Conservation (phyloP, 345 rosid genomes). For the Linum trigynum region DNA sequence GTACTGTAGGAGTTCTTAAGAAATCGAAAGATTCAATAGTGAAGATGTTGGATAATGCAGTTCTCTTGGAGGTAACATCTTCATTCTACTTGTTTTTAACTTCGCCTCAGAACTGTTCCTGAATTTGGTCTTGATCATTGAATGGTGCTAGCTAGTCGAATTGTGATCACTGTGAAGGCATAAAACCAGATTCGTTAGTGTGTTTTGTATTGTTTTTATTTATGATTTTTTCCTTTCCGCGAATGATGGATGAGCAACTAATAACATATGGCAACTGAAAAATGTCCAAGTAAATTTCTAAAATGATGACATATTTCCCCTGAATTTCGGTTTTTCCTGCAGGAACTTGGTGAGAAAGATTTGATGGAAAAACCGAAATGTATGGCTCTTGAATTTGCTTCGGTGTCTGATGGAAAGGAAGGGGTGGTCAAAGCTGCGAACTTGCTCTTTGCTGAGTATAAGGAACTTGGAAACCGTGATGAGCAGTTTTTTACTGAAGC, state of each 20-base stretch:
- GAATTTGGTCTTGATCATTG: no score
- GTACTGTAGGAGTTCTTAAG: constrained; percentile 59
- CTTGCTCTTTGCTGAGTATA: constrained; percentile 42
- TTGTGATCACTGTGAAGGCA: no score
- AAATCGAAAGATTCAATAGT: constrained; percentile 58
- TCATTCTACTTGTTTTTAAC: not conserved
- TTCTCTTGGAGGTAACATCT: constrained; percentile 37
- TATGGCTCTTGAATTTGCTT: constrained; percentile 56
- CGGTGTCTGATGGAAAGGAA: constrained; percentile 71
- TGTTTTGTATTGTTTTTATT: not conserved
- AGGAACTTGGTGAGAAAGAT: constrained; percentile 42
- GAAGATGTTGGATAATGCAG: constrained; percentile 31
- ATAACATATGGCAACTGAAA: not conserved
- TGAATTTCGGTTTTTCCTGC: constrained; percentile 4
- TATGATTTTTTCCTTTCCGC: not conserved
- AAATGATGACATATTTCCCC: constrained; percentile 8
- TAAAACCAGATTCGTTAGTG: no score
- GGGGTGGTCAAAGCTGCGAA: constrained; percentile 82
- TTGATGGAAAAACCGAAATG: constrained; percentile 15
- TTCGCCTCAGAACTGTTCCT: not conserved
- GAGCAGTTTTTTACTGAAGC: constrained; percentile 56
- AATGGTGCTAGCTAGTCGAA: no score
- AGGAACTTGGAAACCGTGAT: constrained; percentile 31
- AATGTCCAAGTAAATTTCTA: not conserved
- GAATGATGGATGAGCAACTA: not conserved